Conservation (phyloP, 2,329 filamentous ascomycete species). For the Trichoderma hamatum region DNA sequence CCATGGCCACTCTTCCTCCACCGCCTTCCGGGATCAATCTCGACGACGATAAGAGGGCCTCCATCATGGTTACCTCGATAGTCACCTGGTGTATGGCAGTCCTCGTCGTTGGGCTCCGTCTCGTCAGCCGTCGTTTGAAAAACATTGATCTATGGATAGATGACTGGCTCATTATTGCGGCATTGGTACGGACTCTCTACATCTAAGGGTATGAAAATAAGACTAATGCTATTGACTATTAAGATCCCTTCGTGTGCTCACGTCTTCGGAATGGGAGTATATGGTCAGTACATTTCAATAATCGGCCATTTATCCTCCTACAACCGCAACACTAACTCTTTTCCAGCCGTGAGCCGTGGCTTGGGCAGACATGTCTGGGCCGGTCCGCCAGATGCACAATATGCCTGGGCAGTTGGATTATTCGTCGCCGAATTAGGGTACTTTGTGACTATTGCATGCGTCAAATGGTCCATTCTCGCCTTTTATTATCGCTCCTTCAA, state of each 20-base stretch:
- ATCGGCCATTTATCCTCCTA: background rate
- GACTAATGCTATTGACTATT: background rate
- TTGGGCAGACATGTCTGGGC: constrained; percentile 34
- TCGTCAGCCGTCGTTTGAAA: constrained; percentile 31
- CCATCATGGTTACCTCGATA: constrained; percentile 29
- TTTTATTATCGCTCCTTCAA: constrained; percentile 36
- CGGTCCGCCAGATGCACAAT: constrained; percentile 29
- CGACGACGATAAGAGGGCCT: constrained; percentile 28
- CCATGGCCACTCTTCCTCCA: constrained; percentile 17
- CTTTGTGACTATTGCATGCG: constrained; percentile 29
- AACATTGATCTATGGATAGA: constrained; percentile 32
- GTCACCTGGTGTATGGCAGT: constrained; percentile 30
- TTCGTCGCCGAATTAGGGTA: constrained; percentile 34
- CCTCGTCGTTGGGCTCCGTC: constrained; percentile 29
- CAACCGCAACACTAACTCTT: background rate
- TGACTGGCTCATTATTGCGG: constrained; percentile 33
- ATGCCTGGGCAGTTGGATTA: constrained; percentile 31
- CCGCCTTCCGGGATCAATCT: constrained; percentile 32
- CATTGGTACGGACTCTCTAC: constrained; percentile 30
- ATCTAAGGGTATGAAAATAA: background rate
- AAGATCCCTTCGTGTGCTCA: constrained; percentile 28
- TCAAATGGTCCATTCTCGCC: constrained; percentile 34
- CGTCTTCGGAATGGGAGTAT: constrained; percentile 28
- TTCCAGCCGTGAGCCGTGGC: constrained; percentile 31
- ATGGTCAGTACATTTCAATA: constrained; percentile 28